phyloP scores from a whole-genome alignment of 805 yeast genomes.

The Trichomonascus vanleenenianus region DNA sequence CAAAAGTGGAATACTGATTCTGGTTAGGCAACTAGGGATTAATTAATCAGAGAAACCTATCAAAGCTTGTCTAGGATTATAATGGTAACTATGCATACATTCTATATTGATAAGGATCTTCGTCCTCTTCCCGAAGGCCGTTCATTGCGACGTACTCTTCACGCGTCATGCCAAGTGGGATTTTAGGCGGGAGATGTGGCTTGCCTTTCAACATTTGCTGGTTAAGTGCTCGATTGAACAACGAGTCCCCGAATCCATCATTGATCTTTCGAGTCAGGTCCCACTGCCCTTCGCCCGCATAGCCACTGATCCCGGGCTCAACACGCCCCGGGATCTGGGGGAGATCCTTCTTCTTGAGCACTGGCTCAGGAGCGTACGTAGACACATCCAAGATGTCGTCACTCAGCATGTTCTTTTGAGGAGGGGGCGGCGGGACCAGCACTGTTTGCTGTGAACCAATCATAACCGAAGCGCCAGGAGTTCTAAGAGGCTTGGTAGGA shows the following conservation, averaged over 20 bases:
- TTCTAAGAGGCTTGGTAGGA: too few species aligned
- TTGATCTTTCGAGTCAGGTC: constrained; percentile 27
- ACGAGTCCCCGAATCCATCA: constrained; percentile 30
- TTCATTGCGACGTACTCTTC: constrained; percentile 19
- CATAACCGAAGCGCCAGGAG: too few species aligned
- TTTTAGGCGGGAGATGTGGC: constrained; percentile 21
- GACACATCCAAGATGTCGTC: constrained; percentile 15
- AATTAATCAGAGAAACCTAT: neutral
- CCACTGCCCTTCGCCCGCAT: constrained; percentile 24
- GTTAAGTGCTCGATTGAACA: constrained; percentile 19
- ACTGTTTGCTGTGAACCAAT: neutral
- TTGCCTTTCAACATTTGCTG: constrained; percentile 6
- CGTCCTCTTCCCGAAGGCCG: constrained; percentile 7
- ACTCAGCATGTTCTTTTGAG: neutral
- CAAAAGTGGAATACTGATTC: too few species aligned
- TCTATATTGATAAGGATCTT: constrained; percentile 12
- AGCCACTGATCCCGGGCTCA: constrained; percentile 20
- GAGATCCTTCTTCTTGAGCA: constrained; percentile 7
- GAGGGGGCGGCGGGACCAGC: neutral
- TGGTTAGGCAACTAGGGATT: too few species aligned
- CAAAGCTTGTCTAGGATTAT: neutral
- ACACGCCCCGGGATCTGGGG: constrained; percentile 15
- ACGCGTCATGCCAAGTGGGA: constrained; percentile 22
- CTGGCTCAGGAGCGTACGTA: constrained; percentile 24
- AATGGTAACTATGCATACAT: neutral